Evolutionary conservation across 73 alveolate genomes (phyloP).

Genomic region (Stentor roeselii): DNA sequence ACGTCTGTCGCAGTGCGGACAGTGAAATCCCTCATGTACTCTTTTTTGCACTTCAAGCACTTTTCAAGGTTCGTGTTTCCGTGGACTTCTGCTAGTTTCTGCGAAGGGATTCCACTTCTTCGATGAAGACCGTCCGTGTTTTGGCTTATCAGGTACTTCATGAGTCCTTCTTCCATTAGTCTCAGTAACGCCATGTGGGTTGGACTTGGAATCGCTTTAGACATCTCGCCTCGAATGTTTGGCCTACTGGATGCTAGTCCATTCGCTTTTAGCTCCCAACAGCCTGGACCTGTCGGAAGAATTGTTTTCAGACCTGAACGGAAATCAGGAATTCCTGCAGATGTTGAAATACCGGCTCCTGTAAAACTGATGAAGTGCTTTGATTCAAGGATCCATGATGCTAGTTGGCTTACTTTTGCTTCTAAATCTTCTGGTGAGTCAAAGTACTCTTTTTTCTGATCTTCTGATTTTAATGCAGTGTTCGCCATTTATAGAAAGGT

Average conservation of each 20-base stretch:
- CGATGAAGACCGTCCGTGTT: constrained; percentile 92
- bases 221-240: constrained; percentile 24
- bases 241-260: constrained; percentile 27
- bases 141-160: constrained; percentile 66
- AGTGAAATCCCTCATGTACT: constrained; percentile 72
- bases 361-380: constrained; percentile 76
- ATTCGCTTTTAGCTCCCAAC: constrained; percentile 69
- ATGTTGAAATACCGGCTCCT: constrained; percentile 93
- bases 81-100: constrained; percentile 78
- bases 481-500: background rate
- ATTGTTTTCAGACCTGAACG: constrained; percentile 74
- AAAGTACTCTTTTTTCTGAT: constrained; percentile 72
- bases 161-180: constrained; percentile 39
- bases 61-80: constrained; percentile 76
- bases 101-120: constrained; percentile 79
- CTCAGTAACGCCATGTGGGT: constrained; percentile 71
- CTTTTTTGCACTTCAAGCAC: constrained; percentile 62
- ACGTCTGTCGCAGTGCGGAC: constrained; percentile 66
- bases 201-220: constrained; percentile 53
- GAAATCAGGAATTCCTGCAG: constrained; percentile 95
- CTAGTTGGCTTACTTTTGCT: constrained; percentile 49
- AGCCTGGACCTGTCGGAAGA: constrained; percentile 75
- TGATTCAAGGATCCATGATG: constrained; percentile 49
- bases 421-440: constrained; percentile 70
- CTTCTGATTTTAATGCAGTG: constrained; percentile 53